These are phyloP conservation scores for Botrytis aclada DNA, from an alignment of 2,329 filamentous ascomycete species.

Conservation along the genomic window DNA sequence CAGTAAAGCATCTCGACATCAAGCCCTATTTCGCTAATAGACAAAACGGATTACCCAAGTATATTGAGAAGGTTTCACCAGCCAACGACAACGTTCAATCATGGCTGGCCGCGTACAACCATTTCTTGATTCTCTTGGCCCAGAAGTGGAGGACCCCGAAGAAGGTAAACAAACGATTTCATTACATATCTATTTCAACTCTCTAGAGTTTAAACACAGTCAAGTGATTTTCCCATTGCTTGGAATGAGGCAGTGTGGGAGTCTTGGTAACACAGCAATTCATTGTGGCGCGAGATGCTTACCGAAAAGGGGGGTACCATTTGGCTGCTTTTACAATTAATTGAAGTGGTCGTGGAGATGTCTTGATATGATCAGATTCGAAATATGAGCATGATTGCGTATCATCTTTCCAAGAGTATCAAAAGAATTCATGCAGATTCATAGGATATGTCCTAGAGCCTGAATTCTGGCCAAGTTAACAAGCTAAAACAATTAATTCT, in stretches of 20 bases:
- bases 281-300: constrained; percentile 6
- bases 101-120: constrained; percentile 30
- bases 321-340: neutral
- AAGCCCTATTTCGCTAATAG: constrained; percentile 1
- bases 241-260: constrained; percentile 12
- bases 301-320: neutral
- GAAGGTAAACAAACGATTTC: constrained; percentile 49
- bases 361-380: neutral
- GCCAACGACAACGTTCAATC: neutral
- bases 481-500: constrained; percentile 20
- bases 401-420: neutral
- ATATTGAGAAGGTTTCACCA: neutral
- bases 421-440: neutral
- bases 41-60: neutral
- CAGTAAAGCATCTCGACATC: neutral
- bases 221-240: constrained; percentile 11
- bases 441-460: neutral
- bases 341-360: neutral
- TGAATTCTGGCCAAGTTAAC: neutral
- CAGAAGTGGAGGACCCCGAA: constrained; percentile 54
- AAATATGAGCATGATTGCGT: neutral
- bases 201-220: neutral
- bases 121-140: constrained; percentile 45
- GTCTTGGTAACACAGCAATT: constrained; percentile 10
- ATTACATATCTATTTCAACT: neutral